Base-by-base conservation (phyloP, 306 rosid species). In the Fagus sylvatica region DNA sequence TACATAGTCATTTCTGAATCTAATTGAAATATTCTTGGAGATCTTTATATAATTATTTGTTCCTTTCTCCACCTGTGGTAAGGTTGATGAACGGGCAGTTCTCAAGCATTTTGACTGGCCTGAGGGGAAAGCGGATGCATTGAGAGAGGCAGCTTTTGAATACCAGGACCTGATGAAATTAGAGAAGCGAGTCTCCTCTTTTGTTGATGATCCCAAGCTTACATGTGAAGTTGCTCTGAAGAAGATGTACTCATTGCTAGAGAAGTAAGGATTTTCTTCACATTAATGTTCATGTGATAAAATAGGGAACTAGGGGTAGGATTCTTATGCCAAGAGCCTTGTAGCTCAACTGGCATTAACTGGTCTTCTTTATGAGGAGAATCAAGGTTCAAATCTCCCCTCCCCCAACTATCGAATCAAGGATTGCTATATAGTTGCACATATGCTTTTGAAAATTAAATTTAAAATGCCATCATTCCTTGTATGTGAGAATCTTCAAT, bases 91-190 rank as follows among this genome's bases (percentile, higher is more conserved):
- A 79, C 85, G 99, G 85, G 99, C 99, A 7, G 99, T 96, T 51
- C 94, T 96, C 73, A 96, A 96, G 89, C 99, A 96, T 90, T 96
- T 96, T 41, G 99, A 96, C 82, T 96, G 99, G 99, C 99, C 99
- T 39, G 99, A 96, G 84, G 99, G 99, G 79, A 96, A 96, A 85
- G 97, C 97, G 36, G 99, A 96, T 83, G 99, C 99, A 61, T 76
- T 96, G 71, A 91, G 99, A 90, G 99, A 96, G 81, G 98, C 99
- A 30, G 89, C 99, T 75, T 96, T 96, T 73, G 99, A 96, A 76
- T 93, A 90, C 84, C 99, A 96, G 74, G 99, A 93, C 85, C 81
- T 96, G 69, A 81, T 91, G 85, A 96, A 91, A 82, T 77, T 93
- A 91, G 99, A 93, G 92, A 91, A 96, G 69, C 82, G 37, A 72